Base-by-base conservation (phyloP, 805 yeast species). In the Candida germanica region DNA sequence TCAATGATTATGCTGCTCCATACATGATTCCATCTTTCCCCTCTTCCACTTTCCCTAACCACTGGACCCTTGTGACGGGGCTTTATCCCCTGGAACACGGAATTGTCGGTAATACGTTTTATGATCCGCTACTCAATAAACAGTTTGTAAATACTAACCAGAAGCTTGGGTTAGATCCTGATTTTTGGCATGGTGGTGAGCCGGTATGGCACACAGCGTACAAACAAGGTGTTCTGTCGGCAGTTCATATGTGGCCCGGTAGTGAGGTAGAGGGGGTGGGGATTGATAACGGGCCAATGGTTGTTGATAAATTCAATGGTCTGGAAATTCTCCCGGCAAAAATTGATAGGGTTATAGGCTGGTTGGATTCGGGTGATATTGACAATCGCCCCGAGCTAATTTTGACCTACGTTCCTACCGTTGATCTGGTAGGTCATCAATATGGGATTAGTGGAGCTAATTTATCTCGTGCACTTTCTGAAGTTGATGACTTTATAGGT, bases 221-320 rank as follows among this genome's bases (percentile, higher is more conserved):
- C 19, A 55, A 57, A 13, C 83, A 83, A 40, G 81, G 79, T 5
- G 71, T 82, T 2, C 62, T 63, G 3, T 60, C 83, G 4, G 94
- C 88, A 0, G 82, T 87, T n/a, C 95, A 88, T 58, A 88, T 87
- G 96, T 89, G 95, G 95, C 96, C 96, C 0, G 96, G 96, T 1
- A 79, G 88, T 40, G 95, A 87, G 48, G 94, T 80, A 6, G 71
- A 73, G 17, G 77, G 74, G 51, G 61, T 60, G 5, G 64, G 62
- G 10, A 52, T 55, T 22, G 49, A 23, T 39, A 52, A 38, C 67
- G 75, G 37, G 4, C 72, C 69, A 15, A 53, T 71, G 38, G 73
- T 71, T 31, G 76, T 77, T 22, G 93, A 83, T 46, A 59, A 61
- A 36, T 89, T 74, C 60, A 79, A 87, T 50, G 78, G 77, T 4